These are phyloP conservation scores for Yamadazyma diospyri DNA, from an alignment of 1,139 yeast genomes.

Conservation along the genomic window DNA sequence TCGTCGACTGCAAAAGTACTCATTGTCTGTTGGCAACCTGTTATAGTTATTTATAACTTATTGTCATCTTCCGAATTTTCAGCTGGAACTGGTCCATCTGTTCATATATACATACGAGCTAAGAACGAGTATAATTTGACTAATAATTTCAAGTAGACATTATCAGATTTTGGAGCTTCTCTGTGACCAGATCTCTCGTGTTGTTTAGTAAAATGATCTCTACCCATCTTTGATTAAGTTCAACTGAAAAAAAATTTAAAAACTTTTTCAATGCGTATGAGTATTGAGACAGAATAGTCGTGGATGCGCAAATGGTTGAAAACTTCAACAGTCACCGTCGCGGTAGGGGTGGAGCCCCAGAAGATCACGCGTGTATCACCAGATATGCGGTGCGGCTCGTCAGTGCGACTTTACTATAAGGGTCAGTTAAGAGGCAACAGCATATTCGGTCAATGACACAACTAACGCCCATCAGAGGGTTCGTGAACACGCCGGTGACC, in stretches of 20 bases:
- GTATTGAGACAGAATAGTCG: slow-evolving; percentile 2
- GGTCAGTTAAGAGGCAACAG: no score
- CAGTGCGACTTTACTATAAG: no score
- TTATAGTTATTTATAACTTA: slow-evolving; percentile 2
- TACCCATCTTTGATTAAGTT: slow-evolving; percentile 67
- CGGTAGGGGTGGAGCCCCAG: neutral
- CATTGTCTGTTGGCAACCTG: slow-evolving; percentile 5
- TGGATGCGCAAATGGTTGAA: slow-evolving; percentile 1
- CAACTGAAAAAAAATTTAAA: slow-evolving; percentile 4
- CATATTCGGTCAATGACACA: slow-evolving; percentile 31
- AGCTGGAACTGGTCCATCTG: neutral
- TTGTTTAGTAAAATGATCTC: slow-evolving; percentile 95
- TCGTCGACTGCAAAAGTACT: slow-evolving; percentile 7
- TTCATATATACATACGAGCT: slow-evolving; percentile 78
- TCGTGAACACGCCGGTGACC: slow-evolving; percentile 58
- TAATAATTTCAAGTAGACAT: slow-evolving; percentile 95
- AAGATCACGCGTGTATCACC: slow-evolving; percentile 1
- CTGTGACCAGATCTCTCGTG: slow-evolving; percentile 97
- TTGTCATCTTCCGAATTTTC: slow-evolving; percentile 5
- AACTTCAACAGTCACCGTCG: slow-evolving; percentile 1
- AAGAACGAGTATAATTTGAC: slow-evolving; percentile 98
- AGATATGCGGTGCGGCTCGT: no score
- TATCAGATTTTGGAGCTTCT: slow-evolving; percentile 98
- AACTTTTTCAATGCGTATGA: slow-evolving; percentile 2
- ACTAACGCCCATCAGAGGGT: slow-evolving; percentile 50